phyloP scores from a whole-genome alignment of 345 rosid species.

The Arabis hirsuta region DNA sequence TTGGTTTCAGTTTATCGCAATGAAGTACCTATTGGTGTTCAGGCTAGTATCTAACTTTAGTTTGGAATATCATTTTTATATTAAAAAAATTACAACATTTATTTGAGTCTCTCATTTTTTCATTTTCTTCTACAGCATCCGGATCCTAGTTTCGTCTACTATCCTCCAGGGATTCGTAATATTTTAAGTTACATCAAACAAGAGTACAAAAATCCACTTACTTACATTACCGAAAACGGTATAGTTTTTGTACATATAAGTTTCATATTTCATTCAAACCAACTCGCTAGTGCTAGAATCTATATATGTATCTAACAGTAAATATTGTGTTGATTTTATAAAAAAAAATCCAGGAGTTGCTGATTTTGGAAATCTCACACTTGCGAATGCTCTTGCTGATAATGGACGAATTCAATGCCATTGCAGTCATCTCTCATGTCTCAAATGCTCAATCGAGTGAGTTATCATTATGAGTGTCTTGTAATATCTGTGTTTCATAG shows the following conservation, averaged over 20 bases:
- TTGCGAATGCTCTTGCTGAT: conserved; percentile 29
- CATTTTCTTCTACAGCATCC: too few relatives aligned
- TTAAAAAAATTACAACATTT: too few relatives aligned
- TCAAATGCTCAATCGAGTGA: conserved; percentile 35
- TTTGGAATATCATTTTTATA: too few relatives aligned
- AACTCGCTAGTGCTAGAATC: too few relatives aligned
- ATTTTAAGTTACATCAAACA: too few relatives aligned
- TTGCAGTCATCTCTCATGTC: conserved; percentile 40
- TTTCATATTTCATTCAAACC: not conserved
- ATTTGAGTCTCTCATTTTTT: too few relatives aligned
- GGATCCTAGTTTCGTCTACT: too few relatives aligned
- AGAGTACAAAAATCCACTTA: conserved; percentile 34
- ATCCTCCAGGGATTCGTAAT: too few relatives aligned
- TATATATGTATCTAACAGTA: not conserved
- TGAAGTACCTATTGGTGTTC: too few relatives aligned
- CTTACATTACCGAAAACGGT: conserved; percentile 42
- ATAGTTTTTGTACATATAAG: not conserved
- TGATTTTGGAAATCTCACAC: conserved; percentile 25
- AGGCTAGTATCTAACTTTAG: too few relatives aligned
- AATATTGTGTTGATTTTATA: not conserved
- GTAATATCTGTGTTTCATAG: too few relatives aligned
- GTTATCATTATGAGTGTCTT: not conserved
- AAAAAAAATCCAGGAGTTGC: conserved; percentile 25
- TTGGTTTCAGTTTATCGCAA: too few relatives aligned
- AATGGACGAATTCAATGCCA: conserved; percentile 30